Evolutionary conservation across 2,329 filamentous ascomycete species (phyloP), one percentile per base, ranked within the genome.

Genomic region (Venturia nashicola): DNA sequence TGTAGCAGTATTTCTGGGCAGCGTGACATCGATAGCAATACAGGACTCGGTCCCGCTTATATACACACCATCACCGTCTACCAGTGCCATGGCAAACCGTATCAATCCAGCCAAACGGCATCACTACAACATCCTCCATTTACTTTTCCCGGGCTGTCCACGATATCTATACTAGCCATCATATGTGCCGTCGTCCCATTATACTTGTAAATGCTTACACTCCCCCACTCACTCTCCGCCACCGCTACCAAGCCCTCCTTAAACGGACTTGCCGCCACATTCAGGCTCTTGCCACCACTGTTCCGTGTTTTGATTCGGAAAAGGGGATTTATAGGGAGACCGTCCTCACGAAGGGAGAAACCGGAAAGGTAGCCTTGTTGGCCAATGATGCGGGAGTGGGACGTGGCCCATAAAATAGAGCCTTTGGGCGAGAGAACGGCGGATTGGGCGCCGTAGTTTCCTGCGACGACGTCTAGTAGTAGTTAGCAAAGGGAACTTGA

Each of bases 281-380:
- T 91, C 71, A 96, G 95, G 66, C 88, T 91, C 75, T 96, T 91
- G 0, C 91, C 91, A 57, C 91, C 91, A 72, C 89, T 92, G 2
- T 90, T 95, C 1, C 90, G 89, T 2, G 91, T 96, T 71, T 90
- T 90, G 60, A 95, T 79, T 71, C 85, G 90, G 61, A 95, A 83
- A 78, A 94, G 90, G 51, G 81, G 77, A 78, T 92, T 87, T 64
- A 95, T 86, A 67, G 83, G 43, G 18, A 54, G 83, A 1, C 91
- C 91, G 51, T 79, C 81, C 1, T 83, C 80, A 3, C 81, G 80
- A 57, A 96, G 82, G 70, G 83, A 83, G 76, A 95, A 95, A 0
- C 87, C 90, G 5, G 89, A 85, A 64, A 95, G 86, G 74, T 95
- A 96, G 55, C 91, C 91, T 1, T 89, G 90, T 48, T 92, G 79